Base-by-base conservation (phyloP, 106 monocot species). In the Dendrobium nobile region DNA sequence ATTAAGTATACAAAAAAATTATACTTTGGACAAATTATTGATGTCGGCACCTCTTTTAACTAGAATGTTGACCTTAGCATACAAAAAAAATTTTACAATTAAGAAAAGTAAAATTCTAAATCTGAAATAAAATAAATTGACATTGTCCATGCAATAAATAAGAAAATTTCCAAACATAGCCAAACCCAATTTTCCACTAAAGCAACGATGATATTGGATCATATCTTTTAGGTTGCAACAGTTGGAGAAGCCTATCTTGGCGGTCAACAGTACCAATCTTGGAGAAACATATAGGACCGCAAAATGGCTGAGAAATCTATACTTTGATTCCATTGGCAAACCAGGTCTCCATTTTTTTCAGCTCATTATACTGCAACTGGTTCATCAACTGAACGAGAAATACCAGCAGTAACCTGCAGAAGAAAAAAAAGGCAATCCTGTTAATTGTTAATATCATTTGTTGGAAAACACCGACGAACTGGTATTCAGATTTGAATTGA, bases 341-440 rank as follows among this genome's bases (percentile, higher is more conserved):
- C 22, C 22, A 22, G 22, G 8, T 22, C 61, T n/a, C 61, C 61
- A n/a, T 61, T 19, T 61, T 61, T 61, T n/a, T 61, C 5, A 4
- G n/a, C 22, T n/a, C 61, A 56, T 84, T 82, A 92, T 15, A 72
- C 92, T 84, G 92, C 90, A 84, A 92, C 92, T 83, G 95, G 87
- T 83, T 92, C 85, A 84, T 80, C 83, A 77, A 88, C 78, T 85
- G 85, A 80, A 86, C 47, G 64, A 72, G 91, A 81, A 74, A 81
- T 79, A 85, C 82, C 87, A 72, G 68, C 65, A 72, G 87, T 87
- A 75, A 95, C 92, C 92, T 95, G 92, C 67, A 77, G 10, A 85
- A 84, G 88, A 55, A 78, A 84, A 43, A 85, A 56, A 77, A 37
- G 54, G 59, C 51, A 54, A 47, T 19, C 51, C 73, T 79, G 72